Evolutionary conservation across 1,139 yeast species (phyloP).

Genomic region (Yamadazyma friedrichii): DNA sequence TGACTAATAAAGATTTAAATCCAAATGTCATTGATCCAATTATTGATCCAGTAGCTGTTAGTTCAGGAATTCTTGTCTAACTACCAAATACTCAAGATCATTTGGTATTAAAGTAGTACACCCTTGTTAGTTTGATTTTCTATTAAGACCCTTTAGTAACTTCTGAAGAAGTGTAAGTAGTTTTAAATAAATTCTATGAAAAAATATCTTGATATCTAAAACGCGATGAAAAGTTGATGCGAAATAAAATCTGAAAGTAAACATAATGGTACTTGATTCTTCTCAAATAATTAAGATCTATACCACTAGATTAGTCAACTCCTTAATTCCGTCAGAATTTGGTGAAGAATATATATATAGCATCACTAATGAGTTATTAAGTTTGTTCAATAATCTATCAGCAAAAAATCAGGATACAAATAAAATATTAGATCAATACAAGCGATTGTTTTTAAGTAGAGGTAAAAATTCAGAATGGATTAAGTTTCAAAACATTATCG

Average conservation of each 20-base stretch:
- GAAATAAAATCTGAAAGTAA: conserved; percentile 5
- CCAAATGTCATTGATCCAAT: conserved; percentile 63
- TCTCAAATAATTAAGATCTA: conserved; percentile 36
- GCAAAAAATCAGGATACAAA: conserved; percentile 14
- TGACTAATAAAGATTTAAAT: conserved; percentile 62
- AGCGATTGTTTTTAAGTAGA: conserved; percentile 25
- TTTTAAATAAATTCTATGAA: background rate
- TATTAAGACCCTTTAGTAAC: background rate
- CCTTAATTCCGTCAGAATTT: conserved; percentile 39
- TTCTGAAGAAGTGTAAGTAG: conserved; percentile 4
- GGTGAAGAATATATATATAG: conserved; percentile 39
- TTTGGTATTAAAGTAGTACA: background rate
- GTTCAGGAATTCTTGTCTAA: conserved; percentile 54
- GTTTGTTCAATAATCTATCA: conserved; percentile 7
- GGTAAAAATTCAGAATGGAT: conserved; percentile 31
- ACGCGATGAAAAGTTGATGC: conserved; percentile 1
- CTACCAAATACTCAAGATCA: no score
- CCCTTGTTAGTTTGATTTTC: background rate
- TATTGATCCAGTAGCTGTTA: conserved; percentile 59
- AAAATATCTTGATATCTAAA: background rate
- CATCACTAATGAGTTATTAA: conserved; percentile 28
- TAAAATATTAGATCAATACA: conserved; percentile 23
- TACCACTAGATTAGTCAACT: conserved; percentile 35
- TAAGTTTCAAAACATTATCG: conserved; percentile 30
- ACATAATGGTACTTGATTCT: conserved; percentile 29